Conservation (phyloP, 805 yeast genomes). For the Starmerella floricola region DNA sequence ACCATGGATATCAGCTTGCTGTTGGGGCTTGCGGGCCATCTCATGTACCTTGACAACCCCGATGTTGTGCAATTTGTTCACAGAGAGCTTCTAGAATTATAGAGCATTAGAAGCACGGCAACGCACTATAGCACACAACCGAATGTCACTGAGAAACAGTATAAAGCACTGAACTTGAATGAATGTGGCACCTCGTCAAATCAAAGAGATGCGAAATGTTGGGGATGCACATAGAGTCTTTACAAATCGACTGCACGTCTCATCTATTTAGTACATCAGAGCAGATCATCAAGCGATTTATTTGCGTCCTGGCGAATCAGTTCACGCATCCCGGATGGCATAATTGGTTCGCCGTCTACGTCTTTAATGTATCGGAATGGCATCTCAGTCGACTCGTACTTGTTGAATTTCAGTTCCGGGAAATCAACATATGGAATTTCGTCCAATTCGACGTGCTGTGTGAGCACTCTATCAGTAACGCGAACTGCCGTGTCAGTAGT, state of each 20-base stretch:
- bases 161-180: no score
- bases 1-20: conserved; percentile 69
- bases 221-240: no score
- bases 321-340: conserved; percentile 85
- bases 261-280: no score
- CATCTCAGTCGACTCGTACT: conserved; percentile 92
- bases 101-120: not conserved
- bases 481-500: conserved; percentile 96
- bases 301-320: conserved; percentile 77
- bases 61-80: conserved; percentile 73
- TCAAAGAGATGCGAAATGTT: no score
- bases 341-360: conserved; percentile 52
- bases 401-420: conserved; percentile 82
- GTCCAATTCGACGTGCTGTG: conserved; percentile 45
- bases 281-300: conserved; percentile 35
- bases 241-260: no score
- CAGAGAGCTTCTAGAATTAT: conserved; percentile 36
- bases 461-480: conserved; percentile 72
- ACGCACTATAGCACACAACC: no score
- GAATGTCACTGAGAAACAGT: no score
- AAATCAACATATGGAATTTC: conserved; percentile 77
- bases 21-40: conserved; percentile 74
- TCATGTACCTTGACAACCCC: conserved; percentile 74
- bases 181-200: no score
- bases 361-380: conserved; percentile 84